These are phyloP conservation scores for Kickxella alabastrina DNA, from an alignment of 192 early-diverging fungal genomes.

Conservation along the genomic window DNA sequence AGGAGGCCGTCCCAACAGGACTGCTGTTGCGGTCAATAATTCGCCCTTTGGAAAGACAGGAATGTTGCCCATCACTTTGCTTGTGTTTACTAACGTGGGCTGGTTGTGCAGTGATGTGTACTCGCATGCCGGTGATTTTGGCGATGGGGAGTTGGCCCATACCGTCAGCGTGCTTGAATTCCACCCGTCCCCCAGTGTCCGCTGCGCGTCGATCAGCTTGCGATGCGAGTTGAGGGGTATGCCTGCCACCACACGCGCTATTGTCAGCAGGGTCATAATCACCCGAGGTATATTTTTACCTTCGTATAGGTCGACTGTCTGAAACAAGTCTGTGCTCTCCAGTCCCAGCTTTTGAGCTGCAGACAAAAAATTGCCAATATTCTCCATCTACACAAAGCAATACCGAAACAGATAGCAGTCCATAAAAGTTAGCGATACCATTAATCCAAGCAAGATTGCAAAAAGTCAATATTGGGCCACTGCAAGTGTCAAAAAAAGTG, in stretches of 20 bases:
- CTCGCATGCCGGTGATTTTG: conserved; percentile 3
- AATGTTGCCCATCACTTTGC: background rate
- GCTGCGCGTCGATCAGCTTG: conserved; percentile 27
- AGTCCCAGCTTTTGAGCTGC: conserved; percentile 71
- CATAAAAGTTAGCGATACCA: too few relatives aligned
- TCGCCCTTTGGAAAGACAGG: background rate
- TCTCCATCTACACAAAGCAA: conserved; percentile 67
- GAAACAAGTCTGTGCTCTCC: conserved; percentile 69
- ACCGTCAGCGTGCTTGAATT: conserved; percentile 39
- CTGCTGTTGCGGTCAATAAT: background rate
- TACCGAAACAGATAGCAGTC: conserved; percentile 1
- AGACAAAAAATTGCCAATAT: conserved; percentile 70
- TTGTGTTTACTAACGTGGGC: conserved; percentile 26
- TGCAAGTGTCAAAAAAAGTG: too few relatives aligned
- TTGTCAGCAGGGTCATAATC: conserved; percentile 68
- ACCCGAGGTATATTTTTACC: conserved; percentile 77
- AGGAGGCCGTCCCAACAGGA: background rate
- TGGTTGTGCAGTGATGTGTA: conserved; percentile 28
- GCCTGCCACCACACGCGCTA: conserved; percentile 59
- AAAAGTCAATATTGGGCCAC: too few relatives aligned
- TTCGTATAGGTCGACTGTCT: conserved; percentile 78
- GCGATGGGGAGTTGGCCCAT: conserved; percentile 6
- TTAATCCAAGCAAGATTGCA: too few relatives aligned
- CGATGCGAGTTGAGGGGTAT: conserved; percentile 47
- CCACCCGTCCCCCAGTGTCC: conserved; percentile 36